Evolutionary conservation across 2,329 filamentous ascomycete species (phyloP), one percentile per base, ranked within the genome.

Genomic region (Proliferodiscus dingleyae): DNA sequence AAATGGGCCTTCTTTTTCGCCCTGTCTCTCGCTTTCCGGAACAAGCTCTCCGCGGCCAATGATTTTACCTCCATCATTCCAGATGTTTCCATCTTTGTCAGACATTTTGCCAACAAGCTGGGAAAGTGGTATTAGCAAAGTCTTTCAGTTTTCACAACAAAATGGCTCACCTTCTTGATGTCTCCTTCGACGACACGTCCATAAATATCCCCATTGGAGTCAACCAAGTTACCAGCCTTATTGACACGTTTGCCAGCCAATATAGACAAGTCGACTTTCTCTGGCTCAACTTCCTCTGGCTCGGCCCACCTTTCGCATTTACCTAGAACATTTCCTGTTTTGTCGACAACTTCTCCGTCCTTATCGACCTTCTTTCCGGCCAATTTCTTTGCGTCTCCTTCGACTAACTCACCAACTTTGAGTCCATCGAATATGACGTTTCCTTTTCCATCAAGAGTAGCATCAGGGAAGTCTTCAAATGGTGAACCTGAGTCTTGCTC

Each of bases 171-270:
- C 19, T 76, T 73, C 64, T 78, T 77, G 28, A 77, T 60, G 49
- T 83, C 78, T 11, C 85, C 85, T 60, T 87, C 81, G 16, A 87
- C 65, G 1, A 89, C 74, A 30, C 80, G 78, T 28, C 80, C 85
- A 50, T 78, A 81, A 51, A 81, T 77, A 36, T 68, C 63, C 0
- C 78, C 78, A 34, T 66, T 64, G 3, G 64, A 64, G 58, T 80
- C 78, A 21, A 81, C 77, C 1, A 78, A 68, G 37, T 80, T 79
- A 30, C 84, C 83, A 2, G 77, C 75, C 68, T 86, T 87, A 68
- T 86, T 85, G 53, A 87, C 81, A 32, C 80, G 74, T 66, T 87
- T 84, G 47, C 83, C 83, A 16, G 83, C 82, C 4, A 84, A 71
- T 34, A 75, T 69, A 6, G 81, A 85, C 49, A 75, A 77, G 57